Percentiles rank a stretch among this genome's conserved stretches.
Evolutionary conservation across 768 basidiomycete species (phyloP).

Genomic region (Mycena albidolilacea): DNA sequence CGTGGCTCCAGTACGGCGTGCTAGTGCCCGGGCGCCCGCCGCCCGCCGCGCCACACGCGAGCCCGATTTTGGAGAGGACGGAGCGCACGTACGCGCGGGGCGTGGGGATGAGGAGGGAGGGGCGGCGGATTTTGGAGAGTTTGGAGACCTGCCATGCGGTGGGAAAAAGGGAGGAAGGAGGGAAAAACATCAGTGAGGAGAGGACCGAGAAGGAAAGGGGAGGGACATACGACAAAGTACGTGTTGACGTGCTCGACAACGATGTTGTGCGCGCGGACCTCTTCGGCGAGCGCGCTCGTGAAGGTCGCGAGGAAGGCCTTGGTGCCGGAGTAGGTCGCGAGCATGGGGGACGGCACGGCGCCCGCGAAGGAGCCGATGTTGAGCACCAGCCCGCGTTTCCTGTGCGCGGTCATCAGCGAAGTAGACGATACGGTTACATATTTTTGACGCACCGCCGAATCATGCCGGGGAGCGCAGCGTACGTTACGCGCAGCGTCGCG

Average conservation of each 20-base stretch:
- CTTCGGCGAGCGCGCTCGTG: conserved; percentile 87
- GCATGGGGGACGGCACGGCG: conserved; percentile 89
- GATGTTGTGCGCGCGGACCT: conserved; percentile 83
- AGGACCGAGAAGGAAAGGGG: neutral
- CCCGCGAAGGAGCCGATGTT: conserved; percentile 96
- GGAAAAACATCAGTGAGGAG: conserved; percentile 10
- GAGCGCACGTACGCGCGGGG: conserved; percentile 83
- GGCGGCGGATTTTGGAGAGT: conserved; percentile 90
- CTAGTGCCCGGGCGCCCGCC: conserved; percentile 71
- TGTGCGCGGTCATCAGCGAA: conserved; percentile 45
- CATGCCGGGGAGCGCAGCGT: conserved; percentile 88
- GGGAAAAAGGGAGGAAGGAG: neutral
- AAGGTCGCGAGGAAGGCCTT: conserved; percentile 94
- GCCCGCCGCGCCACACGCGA: conserved; percentile 83
- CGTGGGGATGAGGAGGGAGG: conserved; percentile 80
- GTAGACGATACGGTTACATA: neutral
- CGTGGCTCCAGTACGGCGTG: conserved; percentile 80
- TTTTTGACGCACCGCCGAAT: conserved; percentile 66
- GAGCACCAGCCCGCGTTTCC: conserved; percentile 88
- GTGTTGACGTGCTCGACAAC: conserved; percentile 90
- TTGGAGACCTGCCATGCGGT: conserved; percentile 78
- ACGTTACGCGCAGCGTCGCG: conserved; percentile 86
- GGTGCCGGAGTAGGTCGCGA: conserved; percentile 93
- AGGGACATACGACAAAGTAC: conserved; percentile 87
- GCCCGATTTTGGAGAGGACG: conserved; percentile 78